Conservation (phyloP, 176 grass and related monocot genomes). For the Areca catechu region DNA sequence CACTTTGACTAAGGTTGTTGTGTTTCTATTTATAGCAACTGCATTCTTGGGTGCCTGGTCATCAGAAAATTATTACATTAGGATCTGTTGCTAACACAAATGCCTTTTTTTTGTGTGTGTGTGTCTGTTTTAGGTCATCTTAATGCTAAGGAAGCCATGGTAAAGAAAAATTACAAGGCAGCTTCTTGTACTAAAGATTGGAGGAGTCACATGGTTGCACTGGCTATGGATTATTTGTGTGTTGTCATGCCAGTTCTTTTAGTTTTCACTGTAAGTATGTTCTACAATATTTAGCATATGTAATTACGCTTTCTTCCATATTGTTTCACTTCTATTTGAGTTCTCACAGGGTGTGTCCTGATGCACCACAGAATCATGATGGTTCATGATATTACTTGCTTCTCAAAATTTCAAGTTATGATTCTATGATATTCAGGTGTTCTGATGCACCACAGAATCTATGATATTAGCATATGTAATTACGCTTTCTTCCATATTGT, state of each 20-base stretch:
- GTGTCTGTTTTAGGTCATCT: constrained; percentile 22
- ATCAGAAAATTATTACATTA: not conserved
- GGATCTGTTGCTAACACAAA: not conserved
- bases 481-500: not conserved
- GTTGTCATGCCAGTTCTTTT: constrained; percentile 68
- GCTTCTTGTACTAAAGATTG: constrained; percentile 31
- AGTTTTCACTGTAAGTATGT: constrained; percentile 60
- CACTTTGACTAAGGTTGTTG: too few species aligned
- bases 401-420: too few species aligned
- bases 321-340: not conserved
- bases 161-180: constrained; percentile 50
- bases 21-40: too few species aligned
- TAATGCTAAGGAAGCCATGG: constrained; percentile 22
- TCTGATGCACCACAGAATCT: too few species aligned
- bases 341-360: too few species aligned
- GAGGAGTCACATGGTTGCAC: constrained; percentile 30
- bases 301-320: not conserved
- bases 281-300: constrained; percentile 1
- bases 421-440: too few species aligned
- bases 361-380: too few species aligned
- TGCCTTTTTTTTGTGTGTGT: constrained; percentile 9
- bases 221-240: constrained; percentile 53
- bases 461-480: not conserved
- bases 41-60: not conserved
- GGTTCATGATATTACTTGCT: too few species aligned